A percentile compares a stretch with the other conserved stretches of the same genome.
phyloP scores from a whole-genome alignment of 805 yeast genomes.

The Lachancea kluyveri region DNA sequence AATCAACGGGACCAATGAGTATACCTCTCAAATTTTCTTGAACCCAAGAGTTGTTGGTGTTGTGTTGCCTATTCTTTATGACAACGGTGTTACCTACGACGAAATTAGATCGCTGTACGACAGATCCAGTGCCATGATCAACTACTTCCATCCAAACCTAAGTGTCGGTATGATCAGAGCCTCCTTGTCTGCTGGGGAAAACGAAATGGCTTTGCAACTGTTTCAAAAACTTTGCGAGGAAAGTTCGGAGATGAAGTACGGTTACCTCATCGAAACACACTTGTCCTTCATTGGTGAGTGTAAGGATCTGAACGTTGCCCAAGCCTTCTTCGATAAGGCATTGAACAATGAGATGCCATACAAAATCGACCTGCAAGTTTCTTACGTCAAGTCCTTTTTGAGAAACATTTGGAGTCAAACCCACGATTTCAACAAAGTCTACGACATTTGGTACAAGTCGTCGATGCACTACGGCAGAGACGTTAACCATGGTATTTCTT shows the following conservation, averaged over 20 bases:
- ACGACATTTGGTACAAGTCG: conserved; percentile 57
- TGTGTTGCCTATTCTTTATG: conserved; percentile 59
- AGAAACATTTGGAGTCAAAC: conserved; percentile 53
- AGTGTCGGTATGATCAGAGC: conserved; percentile 71
- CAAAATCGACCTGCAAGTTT: conserved; percentile 62
- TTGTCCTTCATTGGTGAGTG: conserved; percentile 73
- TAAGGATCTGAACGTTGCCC: conserved; percentile 64
- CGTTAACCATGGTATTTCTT: conserved; percentile 61
- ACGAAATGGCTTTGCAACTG: conserved; percentile 56
- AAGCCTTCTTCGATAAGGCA: conserved; percentile 69
- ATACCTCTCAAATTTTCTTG: conserved; percentile 39
- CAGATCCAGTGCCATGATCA: conserved; percentile 32
- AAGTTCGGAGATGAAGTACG: conserved; percentile 40
- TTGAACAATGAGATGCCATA: conserved; percentile 67
- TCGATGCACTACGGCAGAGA: conserved; percentile 52
- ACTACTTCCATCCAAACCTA: conserved; percentile 39
- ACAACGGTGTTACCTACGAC: conserved; percentile 53
- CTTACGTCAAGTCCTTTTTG: conserved; percentile 60
- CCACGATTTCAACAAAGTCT: conserved; percentile 50
- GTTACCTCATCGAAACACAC: conserved; percentile 67
- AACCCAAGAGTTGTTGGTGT: conserved; percentile 63
- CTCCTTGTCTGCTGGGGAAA: conserved; percentile 58
- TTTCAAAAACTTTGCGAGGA: conserved; percentile 55
- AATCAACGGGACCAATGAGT: conserved; percentile 20
- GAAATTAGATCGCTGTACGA: conserved; percentile 55